Evolutionary conservation across 225 moss, liverwort and hornwort species (phyloP), one percentile per base, ranked within the genome.

Genomic region (Polytrichum commune): DNA sequence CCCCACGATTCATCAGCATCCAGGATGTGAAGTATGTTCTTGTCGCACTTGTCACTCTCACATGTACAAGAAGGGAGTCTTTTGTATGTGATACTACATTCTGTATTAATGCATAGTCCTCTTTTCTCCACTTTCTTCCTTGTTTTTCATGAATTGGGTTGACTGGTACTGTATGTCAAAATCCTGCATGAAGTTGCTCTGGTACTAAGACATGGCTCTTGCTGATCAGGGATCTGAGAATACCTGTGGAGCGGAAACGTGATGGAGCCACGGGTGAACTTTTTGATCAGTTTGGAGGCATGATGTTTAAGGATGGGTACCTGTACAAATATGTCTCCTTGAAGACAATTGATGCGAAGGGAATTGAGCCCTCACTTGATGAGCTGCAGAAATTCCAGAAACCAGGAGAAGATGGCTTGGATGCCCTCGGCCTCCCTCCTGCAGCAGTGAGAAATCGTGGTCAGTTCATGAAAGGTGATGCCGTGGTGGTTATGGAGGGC

Each of bases 291-390:
- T 97, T 93, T 71, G 93, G 93, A 69, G 83, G 90, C 53, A 88
- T 93, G 90, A 90, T 92, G 85, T 97, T 97, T 69, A 97, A 97
- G 84, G 96, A 97, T 77, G 96, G 96, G 29, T 97, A 97, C 74
- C 72, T 93, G 19, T 97, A 88, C 71, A 97, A 97, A 76, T 80
- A 67, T 38, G 92, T 87, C 19, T 92, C 96, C 35, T 66, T 97
- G 65, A 97, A 92, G 85, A 97, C 89, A 68, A 89, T 97, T 35
- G 96, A 97, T 83, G 90, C 93, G 3, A 97, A 86, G 83, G 88
- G 95, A 56, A 86, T 97, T 27, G 90, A 92, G 53, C 96, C 96
- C 29, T 86, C 92, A 27, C 85, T 97, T 24, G 96, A 97, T 68
- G 96, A 97, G 70, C 82, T 97, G 10, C 93, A 93, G 64, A 97